These are phyloP conservation scores for Acacia crassicarpa DNA, from an alignment of 306 rosid species.

Conservation along the genomic window DNA sequence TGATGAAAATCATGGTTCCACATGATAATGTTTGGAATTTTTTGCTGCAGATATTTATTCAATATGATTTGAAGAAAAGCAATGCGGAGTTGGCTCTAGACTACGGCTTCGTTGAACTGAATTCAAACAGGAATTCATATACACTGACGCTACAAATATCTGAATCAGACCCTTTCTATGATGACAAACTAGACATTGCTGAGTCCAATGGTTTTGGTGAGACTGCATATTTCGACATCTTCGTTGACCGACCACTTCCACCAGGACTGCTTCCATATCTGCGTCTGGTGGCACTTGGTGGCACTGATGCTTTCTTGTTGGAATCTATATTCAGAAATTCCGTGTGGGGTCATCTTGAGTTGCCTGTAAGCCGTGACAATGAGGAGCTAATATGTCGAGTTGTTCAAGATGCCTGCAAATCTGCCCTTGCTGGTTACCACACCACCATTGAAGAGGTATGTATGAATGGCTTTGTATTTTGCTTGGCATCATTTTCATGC, in stretches of 20 bases:
- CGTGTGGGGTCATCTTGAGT: slow-evolving; percentile 75
- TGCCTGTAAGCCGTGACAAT: slow-evolving; percentile 79
- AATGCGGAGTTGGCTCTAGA: slow-evolving; percentile 93
- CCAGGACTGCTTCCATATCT: slow-evolving; percentile 67
- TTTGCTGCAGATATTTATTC: slow-evolving; percentile 70
- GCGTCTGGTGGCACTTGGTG: slow-evolving; percentile 82
- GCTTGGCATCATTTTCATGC: background rate
- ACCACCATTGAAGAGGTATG: slow-evolving; percentile 90
- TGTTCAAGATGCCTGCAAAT: slow-evolving; percentile 69
- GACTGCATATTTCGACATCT: slow-evolving; percentile 75
- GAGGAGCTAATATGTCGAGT: slow-evolving; percentile 85
- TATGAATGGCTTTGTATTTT: background rate
- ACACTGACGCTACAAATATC: slow-evolving; percentile 78
- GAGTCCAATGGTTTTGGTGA: slow-evolving; percentile 76
- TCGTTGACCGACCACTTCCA: slow-evolving; percentile 63
- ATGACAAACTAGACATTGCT: slow-evolving; percentile 81
- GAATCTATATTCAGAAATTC: slow-evolving; percentile 82
- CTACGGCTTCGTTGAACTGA: slow-evolving; percentile 83
- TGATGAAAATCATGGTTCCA: background rate
- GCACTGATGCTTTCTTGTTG: slow-evolving; percentile 82
- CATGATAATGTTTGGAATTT: background rate
- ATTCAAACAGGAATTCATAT: slow-evolving; percentile 55
- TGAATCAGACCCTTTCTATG: slow-evolving; percentile 77
- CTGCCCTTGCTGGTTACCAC: slow-evolving; percentile 73
- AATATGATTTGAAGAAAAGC: slow-evolving; percentile 85